Percentiles rank a stretch among this genome's conserved stretches.
phyloP scores from a whole-genome alignment of 495 filamentous ascomycete genomes.

The Hapsidospora chrysogenum region DNA sequence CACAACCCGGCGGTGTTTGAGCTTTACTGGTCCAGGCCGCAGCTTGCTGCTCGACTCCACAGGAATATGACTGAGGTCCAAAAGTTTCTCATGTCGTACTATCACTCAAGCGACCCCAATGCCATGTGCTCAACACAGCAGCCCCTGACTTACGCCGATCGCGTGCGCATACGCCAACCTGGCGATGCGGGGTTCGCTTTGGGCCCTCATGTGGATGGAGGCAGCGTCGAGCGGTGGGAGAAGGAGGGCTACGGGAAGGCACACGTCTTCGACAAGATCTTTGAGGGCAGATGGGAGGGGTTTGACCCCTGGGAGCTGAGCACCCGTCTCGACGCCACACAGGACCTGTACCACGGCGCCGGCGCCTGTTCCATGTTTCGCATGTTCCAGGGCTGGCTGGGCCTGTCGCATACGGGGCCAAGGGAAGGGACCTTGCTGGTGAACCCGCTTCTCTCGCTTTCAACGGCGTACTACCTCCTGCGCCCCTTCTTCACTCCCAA shows the following conservation, averaged over 20 bases:
- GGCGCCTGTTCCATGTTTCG: slow-evolving; percentile 74
- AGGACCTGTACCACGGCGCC: slow-evolving; percentile 67
- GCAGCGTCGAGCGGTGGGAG: slow-evolving; percentile 80
- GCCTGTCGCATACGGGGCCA: slow-evolving; percentile 54
- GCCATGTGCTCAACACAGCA: slow-evolving; percentile 40
- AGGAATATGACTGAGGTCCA: slow-evolving; percentile 54
- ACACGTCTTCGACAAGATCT: slow-evolving; percentile 54
- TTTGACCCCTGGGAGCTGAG: slow-evolving; percentile 70
- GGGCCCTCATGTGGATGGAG: slow-evolving; percentile 74
- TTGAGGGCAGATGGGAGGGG: slow-evolving; percentile 60
- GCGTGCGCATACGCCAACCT: slow-evolving; percentile 60
- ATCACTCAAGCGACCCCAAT: slow-evolving; percentile 40
- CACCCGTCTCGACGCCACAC: slow-evolving; percentile 47
- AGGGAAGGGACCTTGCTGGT: slow-evolving; percentile 68
- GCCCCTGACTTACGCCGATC: slow-evolving; percentile 64
- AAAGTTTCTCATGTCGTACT: slow-evolving; percentile 58
- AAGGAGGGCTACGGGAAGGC: slow-evolving; percentile 53
- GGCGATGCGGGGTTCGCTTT: slow-evolving; percentile 70
- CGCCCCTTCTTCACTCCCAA: slow-evolving; percentile 61
- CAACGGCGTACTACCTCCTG: slow-evolving; percentile 68
- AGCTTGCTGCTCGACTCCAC: slow-evolving; percentile 58
- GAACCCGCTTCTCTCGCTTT: slow-evolving; percentile 58
- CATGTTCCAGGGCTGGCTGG: slow-evolving; percentile 80
- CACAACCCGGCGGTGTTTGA: slow-evolving; percentile 62
- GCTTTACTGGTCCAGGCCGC: slow-evolving; percentile 72